phyloP scores from a whole-genome alignment of 2,329 filamentous ascomycete species.

The Aspergillus ustus region DNA sequence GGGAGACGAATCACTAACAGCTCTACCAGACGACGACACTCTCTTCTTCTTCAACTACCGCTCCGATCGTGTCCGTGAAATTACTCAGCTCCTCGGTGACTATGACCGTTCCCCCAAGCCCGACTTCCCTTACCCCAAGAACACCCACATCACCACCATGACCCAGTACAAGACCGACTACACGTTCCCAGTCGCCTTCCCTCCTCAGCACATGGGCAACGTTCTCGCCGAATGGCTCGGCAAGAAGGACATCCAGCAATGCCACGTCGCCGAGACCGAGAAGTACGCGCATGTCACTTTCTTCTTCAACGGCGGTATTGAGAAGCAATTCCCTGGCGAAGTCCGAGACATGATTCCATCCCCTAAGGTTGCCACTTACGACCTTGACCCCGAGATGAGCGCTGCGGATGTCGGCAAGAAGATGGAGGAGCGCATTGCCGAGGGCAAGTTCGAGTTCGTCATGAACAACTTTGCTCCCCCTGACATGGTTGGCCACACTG shows the following conservation, averaged over 20 bases:
- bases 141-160: conserved; percentile 90
- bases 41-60: conserved; percentile 99
- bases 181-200: conserved; percentile 88
- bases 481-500: conserved; percentile 99
- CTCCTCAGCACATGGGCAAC: conserved; percentile 94
- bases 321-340: conserved; percentile 93
- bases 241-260: conserved; percentile 88
- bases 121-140: conserved; percentile 92
- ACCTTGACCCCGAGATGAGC: conserved; percentile 94
- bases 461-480: conserved; percentile 99
- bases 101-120: conserved; percentile 88
- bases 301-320: conserved; percentile 99
- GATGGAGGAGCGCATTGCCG: conserved; percentile 81
- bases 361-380: conserved; percentile 94
- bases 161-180: conserved; percentile 97
- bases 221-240: conserved; percentile 97
- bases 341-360: conserved; percentile 91
- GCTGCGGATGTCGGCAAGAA: conserved; percentile 88
- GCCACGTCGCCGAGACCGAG: conserved; percentile 96
- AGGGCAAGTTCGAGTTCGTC: conserved; percentile 89
- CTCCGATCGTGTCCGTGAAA: conserved; percentile 93
- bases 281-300: conserved; percentile 99
- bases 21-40: conserved; percentile 75
- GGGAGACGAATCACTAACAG: conserved; percentile 23
- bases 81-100: conserved; percentile 90